Evolutionary conservation across 192 early-diverging fungal genomes (phyloP).

Genomic region (Coemansia sp.): DNA sequence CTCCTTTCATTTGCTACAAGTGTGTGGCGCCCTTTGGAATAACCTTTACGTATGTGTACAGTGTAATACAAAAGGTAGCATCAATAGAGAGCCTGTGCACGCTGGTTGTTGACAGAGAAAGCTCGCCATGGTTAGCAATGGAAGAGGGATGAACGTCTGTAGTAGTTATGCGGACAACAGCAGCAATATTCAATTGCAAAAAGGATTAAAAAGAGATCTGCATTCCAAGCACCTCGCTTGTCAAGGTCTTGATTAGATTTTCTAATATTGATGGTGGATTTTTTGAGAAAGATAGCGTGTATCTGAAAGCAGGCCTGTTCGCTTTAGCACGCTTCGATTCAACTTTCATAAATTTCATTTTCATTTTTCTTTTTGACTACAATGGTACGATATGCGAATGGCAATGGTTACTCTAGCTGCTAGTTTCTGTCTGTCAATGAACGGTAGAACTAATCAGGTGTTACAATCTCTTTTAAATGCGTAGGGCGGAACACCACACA

Average conservation of each 20-base stretch:
- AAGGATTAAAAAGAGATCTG: no score
- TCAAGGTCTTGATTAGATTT: neutral
- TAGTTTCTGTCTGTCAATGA: neutral
- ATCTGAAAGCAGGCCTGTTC: neutral
- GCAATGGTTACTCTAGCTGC: neutral
- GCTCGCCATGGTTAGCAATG: no score
- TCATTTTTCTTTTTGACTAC: neutral
- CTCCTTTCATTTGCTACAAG: no score
- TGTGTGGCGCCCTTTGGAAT: no score
- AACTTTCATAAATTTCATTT: neutral
- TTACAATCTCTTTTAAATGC: neutral
- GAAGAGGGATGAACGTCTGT: no score
- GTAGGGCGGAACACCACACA: constrained; percentile 51
- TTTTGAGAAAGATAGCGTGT: neutral
- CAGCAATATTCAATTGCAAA: no score
- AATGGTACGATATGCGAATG: constrained; percentile 4
- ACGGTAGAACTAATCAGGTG: neutral
- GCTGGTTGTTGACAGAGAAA: no score
- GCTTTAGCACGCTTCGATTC: neutral
- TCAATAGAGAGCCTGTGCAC: no score
- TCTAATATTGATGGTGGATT: neutral
- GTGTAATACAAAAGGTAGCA: no score
- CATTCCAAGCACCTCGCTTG: no score
- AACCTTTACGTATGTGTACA: no score
- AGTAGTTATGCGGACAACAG: no score